Evolutionary conservation across 352 stramenopile species (phyloP), one percentile per base, ranked within the genome.

Genomic region (Thalassiosira exigua): DNA sequence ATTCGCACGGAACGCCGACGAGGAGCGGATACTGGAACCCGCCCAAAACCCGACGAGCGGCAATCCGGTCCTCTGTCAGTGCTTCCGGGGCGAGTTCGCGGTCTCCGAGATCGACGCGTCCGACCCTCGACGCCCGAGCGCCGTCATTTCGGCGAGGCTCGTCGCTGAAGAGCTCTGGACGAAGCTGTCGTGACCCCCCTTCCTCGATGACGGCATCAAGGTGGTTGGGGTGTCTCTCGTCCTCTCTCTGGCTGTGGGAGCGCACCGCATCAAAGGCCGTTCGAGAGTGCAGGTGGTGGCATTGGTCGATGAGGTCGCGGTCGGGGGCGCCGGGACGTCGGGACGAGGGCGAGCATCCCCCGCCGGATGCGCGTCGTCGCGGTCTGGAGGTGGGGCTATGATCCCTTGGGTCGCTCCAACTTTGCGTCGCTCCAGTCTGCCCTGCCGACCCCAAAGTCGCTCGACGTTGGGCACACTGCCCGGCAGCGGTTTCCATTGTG

Each of bases 301-400:
- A 46, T 54, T 94, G 0, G 36, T 62, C 29, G 79, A 89, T 56
- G 19, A 92, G 9, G 69, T 81, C 58, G 59, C 88, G 24, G 33
- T 69, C 19, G 50, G 69, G 17, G 65, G 77, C n/a, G 57, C 52
- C 19, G 60, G 62, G 14, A 65, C 62, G 19, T 33, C 7, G 36
- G 19, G 4, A 0, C 50, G 41, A 41, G 30, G n/a, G n/a, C n/a
- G n/a, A n/a, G 42, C 22, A 26, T 22, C 32, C n/a, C 51, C 30
- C 65, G 85, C 27, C 60, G 75, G 26, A 68, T 91, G 21, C 48
- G 70, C 62, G 42, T 91, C 11, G 79, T 93, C 52, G 80, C 59
- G 27, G 80, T 93, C n/a, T 94, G 81, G 80, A 79, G 89, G 69
- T 94, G 89, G 89, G 89, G 87, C n/a, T 89, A 91, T 64, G 72